Conservation (phyloP, 208 protist species). For the Trypanosoma caninum region DNA sequence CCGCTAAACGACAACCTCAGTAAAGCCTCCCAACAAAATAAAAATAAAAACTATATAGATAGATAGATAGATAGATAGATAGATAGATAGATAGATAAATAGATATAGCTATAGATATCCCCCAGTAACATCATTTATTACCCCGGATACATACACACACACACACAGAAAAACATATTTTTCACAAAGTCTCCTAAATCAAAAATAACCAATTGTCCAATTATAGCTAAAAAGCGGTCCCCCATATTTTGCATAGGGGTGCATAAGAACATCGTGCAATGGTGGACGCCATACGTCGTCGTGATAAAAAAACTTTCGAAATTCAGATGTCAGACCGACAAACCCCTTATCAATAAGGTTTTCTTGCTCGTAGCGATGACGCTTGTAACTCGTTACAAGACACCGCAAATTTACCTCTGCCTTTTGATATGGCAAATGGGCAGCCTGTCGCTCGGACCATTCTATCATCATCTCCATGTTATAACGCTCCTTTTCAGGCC, state of each 20-base stretch:
- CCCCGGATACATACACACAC: not conserved
- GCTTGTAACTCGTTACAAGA: slow-evolving; percentile 80
- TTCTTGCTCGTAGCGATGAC: slow-evolving; percentile 86
- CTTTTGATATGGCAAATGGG: slow-evolving; percentile 87
- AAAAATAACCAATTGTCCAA: slow-evolving; percentile 87
- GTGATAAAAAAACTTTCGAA: slow-evolving; percentile 93
- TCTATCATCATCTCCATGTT: slow-evolving; percentile 90
- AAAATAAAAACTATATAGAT: too few relatives aligned
- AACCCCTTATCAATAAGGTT: slow-evolving; percentile 89
- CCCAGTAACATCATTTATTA: too few relatives aligned
- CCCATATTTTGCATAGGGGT: slow-evolving; percentile 83
- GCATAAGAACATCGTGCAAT: slow-evolving; percentile 87
- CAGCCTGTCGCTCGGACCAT: slow-evolving; percentile 75
- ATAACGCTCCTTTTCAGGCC: slow-evolving; percentile 87
- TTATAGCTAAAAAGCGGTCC: slow-evolving; percentile 87
- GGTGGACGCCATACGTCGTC: slow-evolving; percentile 88
- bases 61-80: too few relatives aligned
- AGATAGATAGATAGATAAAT: not conserved
- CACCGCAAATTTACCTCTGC: slow-evolving; percentile 79
- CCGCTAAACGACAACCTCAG: too few relatives aligned
- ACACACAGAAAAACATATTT: not conserved
- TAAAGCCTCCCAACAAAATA: too few relatives aligned
- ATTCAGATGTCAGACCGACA: slow-evolving; percentile 87
- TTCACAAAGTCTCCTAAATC: not conserved
- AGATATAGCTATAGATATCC: too few relatives aligned